Evolutionary conservation across 2,329 filamentous ascomycete species (phyloP).

Genomic region (Scolecobasidium constrictum): DNA sequence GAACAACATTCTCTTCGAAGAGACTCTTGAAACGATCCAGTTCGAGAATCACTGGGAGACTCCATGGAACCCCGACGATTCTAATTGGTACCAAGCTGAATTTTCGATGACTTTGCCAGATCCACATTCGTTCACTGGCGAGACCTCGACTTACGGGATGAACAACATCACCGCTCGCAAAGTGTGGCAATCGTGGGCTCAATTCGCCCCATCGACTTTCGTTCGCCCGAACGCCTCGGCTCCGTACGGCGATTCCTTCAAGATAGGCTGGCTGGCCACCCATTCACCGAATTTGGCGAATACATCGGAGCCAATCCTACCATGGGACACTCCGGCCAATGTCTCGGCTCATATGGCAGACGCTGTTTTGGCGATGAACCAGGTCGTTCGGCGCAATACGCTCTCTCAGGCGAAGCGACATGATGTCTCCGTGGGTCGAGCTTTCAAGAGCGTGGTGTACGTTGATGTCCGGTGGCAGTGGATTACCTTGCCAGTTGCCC

Average conservation of each 20-base stretch:
- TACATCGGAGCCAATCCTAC: neutral
- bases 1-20: neutral
- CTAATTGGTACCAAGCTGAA: neutral
- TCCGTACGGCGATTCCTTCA: neutral
- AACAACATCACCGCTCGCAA: neutral
- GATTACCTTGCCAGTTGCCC: neutral
- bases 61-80: neutral
- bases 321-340: neutral
- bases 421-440: neutral
- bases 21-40: neutral
- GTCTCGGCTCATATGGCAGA: neutral
- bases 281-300: neutral
- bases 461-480: neutral
- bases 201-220: neutral
- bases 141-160: conserved; percentile 7
- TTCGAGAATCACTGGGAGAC: neutral
- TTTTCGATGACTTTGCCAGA: neutral
- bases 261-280: neutral
- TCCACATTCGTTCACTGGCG: neutral
- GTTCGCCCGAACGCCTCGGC: neutral
- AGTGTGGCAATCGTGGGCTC: neutral
- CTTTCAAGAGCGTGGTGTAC: neutral
- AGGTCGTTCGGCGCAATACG: conserved; percentile 1
- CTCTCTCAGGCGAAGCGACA: neutral
- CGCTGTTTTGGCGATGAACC: neutral